Base-by-base conservation (phyloP, 345 rosid species). In the Schrenkiella parvula region DNA sequence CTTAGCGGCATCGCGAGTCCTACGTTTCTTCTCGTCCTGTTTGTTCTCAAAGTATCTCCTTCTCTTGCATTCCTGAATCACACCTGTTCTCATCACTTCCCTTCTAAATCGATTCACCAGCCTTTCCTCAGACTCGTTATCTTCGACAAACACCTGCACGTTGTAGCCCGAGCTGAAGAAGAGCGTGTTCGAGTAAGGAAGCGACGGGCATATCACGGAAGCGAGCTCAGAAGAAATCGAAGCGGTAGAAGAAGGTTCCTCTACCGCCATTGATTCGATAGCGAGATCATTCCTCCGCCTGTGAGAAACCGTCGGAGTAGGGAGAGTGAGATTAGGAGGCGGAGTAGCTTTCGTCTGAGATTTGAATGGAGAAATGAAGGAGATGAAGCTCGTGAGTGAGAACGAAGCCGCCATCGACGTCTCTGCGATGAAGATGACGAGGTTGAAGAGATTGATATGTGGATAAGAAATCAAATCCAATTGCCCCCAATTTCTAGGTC, bases 1-100 rank as follows among this genome's bases (percentile, higher is more conserved):
- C 90, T 82, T 92, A 58, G 96, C 93, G 35, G 92, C 98, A 59
- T 92, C 93, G 21, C 92, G 90, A 26, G 79, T 4, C 84, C 82
- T 89, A 0, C 96, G 75, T 70, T 89, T 89, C 89, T 82, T 84
- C 90, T 86, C 86, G 3, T 91, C 97, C 56, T 86, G 90, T 25
- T 76, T 78, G 70, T 84, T 87, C 89, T 91, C 97, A 42, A 69
- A 79, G 82, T 66, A 86, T 68, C 82, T 84, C 78, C 91, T 82
- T 8, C 91, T 71, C 73, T 82, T 86, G 53, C 87, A 79, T 82
- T 88, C 96, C 77, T 86, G 98, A 41, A 92, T 85, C 12, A 92
- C 80, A 4, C 96, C 98, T 9, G 92, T 92, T 79, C 73, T 84
- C 85, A 88, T 74, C 15, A 88, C 96, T 73, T 92, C 92, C 34